Percentiles rank a stretch among this genome's conserved stretches.
phyloP scores from a whole-genome alignment of 352 stramenopile genomes.

The Vaucheria bursata region DNA sequence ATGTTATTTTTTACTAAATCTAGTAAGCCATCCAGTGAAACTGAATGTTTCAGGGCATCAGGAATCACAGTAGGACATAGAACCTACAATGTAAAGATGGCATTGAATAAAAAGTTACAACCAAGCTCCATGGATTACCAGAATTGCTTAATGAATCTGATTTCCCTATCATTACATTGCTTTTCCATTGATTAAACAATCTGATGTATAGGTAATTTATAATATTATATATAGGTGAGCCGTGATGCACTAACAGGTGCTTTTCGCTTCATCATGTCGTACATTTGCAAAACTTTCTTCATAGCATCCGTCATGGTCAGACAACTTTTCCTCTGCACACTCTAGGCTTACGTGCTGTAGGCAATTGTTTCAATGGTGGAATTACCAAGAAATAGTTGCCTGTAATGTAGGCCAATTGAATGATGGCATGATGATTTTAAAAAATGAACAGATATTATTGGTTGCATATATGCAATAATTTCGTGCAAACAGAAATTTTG shows the following conservation, averaged over 20 bases:
- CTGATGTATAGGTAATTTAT: neutral
- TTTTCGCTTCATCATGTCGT: neutral
- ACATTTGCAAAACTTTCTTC: neutral
- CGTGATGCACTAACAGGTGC: neutral
- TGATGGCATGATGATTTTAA: neutral
- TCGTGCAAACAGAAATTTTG: neutral
- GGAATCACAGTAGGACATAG: neutral
- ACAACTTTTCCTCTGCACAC: neutral
- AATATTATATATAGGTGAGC: neutral
- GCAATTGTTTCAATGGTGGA: too few species aligned
- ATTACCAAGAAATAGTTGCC: neutral
- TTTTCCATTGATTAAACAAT: neutral
- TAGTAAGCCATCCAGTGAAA: neutral
- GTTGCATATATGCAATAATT: neutral
- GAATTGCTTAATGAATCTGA: neutral
- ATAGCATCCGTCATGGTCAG: neutral
- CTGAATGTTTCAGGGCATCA: neutral
- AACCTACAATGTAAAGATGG: neutral
- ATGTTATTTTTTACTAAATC: neutral
- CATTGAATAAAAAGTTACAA: neutral
- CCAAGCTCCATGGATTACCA: neutral
- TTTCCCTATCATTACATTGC: neutral
- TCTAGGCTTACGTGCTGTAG: too few species aligned
- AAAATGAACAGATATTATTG: neutral
- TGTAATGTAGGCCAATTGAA: neutral